Evolutionary conservation across 1,284 basidiomycete species (phyloP).

Genomic region (Hypsizygus ulmarius): DNA sequence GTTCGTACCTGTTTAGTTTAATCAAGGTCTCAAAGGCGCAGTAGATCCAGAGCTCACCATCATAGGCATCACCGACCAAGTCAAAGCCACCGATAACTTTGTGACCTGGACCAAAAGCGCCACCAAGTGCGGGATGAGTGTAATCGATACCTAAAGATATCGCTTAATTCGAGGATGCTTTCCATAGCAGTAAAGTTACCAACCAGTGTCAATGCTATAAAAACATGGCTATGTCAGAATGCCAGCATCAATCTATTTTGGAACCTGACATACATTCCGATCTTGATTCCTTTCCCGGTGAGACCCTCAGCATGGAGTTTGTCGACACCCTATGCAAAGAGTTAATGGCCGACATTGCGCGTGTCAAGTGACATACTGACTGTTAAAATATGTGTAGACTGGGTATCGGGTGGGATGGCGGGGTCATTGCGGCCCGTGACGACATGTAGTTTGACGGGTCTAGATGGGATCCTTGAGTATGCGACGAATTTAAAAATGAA

Average conservation of each 20-base stretch:
- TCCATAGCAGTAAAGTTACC: background rate
- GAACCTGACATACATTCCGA: slow-evolving; percentile 38
- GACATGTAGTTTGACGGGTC: slow-evolving; percentile 31
- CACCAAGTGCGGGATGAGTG: slow-evolving; percentile 62
- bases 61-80: slow-evolving; percentile 45
- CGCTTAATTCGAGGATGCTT: no score
- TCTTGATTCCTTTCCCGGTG: slow-evolving; percentile 42
- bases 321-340: slow-evolving; percentile 37
- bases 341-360: background rate
- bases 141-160: slow-evolving; percentile 38
- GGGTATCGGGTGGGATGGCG: slow-evolving; percentile 31
- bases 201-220: slow-evolving; percentile 32
- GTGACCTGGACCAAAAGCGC: slow-evolving; percentile 57
- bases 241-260: background rate
- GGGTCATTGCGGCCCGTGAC: slow-evolving; percentile 36
- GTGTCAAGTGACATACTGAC: slow-evolving; percentile 23
- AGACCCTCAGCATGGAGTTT: slow-evolving; percentile 43
- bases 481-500: background rate
- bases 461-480: slow-evolving; percentile 15
- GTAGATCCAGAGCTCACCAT: slow-evolving; percentile 6
- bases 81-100: slow-evolving; percentile 61
- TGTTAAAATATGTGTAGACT: slow-evolving; percentile 41
- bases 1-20: slow-evolving; percentile 34
- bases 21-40: background rate
- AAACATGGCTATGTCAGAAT: background rate